Base-by-base conservation (phyloP, 2,329 filamentous ascomycete genomes). In the Hansfordia pulvinata region DNA sequence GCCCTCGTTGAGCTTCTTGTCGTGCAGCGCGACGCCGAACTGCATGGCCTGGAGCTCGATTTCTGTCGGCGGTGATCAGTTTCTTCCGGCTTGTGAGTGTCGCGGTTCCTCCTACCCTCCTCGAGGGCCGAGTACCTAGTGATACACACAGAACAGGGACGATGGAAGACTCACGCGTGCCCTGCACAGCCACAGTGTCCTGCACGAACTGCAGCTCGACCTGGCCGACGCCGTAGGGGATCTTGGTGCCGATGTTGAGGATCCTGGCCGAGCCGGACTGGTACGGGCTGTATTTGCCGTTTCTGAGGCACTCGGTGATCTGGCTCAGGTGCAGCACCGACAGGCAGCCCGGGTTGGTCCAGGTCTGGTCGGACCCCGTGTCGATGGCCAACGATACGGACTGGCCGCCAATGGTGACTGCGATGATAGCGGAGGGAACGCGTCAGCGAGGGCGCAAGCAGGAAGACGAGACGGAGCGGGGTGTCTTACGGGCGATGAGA, bases 21-120 rank as follows among this genome's bases (percentile, higher is more conserved):
- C 49, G 17, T 35, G 24, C n/a, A 26, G 37, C n/a, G 40, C 49
- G 10, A 44, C 39, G 26, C 49, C 50, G 29, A 52, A 52, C 25
- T 44, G 40, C 16, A 46, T 36, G 10, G 38, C 20, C 6, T 33
- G 25, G 4, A 50, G 27, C 5, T 32, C 26, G 17, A 48, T 34
- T 30, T 40, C 41, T 31, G 21, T 20, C 8, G 17, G n/a, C n/a
- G n/a, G n/a, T n/a, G n/a, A n/a, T n/a, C n/a, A n/a, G n/a, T n/a
- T n/a, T n/a, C n/a, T n/a, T n/a, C n/a, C n/a, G n/a, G n/a, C n/a
- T n/a, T n/a, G n/a, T n/a, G n/a, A n/a, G n/a, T n/a, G n/a, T n/a
- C n/a, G n/a, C n/a, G n/a, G n/a, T n/a, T n/a, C n/a, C n/a, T n/a
- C n/a, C n/a, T n/a, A n/a, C n/a, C n/a, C n/a, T n/a, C n/a, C n/a